Base-by-base conservation (phyloP, 495 filamentous ascomycete genomes). In the Mytilinidion resinicola region DNA sequence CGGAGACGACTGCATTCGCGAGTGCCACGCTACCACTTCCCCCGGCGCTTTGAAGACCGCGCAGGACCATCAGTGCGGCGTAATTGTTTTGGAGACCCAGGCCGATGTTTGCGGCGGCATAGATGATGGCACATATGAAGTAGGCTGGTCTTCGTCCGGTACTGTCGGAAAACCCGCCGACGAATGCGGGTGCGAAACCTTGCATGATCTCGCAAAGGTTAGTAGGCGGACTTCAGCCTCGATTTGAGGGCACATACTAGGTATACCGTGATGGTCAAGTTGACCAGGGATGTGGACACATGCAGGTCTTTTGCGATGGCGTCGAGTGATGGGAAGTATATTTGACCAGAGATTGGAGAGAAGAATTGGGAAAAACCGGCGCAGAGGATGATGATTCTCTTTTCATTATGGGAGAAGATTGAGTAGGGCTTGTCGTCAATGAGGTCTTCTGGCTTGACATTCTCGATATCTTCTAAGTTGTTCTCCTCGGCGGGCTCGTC, bases 321-420 rank as follows among this genome's bases (percentile, higher is more conserved):
- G 21, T 78, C 80, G 53, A 92, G 73, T 2, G 85, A 83, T 8
- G 88, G 88, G 59, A 90, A 91, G 69, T 93, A 93, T 37, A 90
- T 89, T 62, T 87, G 88, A n/a, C 84, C 85, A 0, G 85, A 87
- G 46, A 90, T 76, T 0, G 87, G 86, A 0, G 86, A 89, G 67
- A 88, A 81, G 59, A 89, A 85, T 36, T 79, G 78, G 9, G 82
- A 80, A 46, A 78, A 76, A 17, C 81, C 80, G 33, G 85, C 80
- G 72, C 91, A 83, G 60, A 74, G 74, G 15, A 86, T 74, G 57
- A 88, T 80, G 72, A 80, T 80, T 57, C 77, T 60, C 71, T 81
- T 86, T 56, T 81, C 78, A 14, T 68, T 44, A 19, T 69, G 73
- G 9, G 78, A 76, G 68, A 89, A 88, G 60, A 77, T 77, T 25